Base-by-base conservation (phyloP, 2,329 filamentous ascomycete genomes). In the Colletotrichum salicis region DNA sequence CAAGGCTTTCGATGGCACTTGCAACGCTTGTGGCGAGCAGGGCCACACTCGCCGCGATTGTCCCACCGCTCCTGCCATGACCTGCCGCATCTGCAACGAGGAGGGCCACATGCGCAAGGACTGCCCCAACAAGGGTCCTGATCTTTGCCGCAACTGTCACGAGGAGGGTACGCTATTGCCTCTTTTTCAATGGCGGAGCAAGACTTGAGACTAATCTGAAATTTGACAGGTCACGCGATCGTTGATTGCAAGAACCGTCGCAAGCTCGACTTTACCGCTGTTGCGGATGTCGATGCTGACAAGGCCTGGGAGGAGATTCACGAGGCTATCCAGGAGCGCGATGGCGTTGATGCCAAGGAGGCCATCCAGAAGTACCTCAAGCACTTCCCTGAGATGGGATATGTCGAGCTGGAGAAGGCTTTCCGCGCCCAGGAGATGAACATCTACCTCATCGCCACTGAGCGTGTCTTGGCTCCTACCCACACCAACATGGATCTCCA, bases 401-500 rank as follows among this genome's bases (percentile, higher is more conserved):
- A 92, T 75, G 75, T 82, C 8, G 84, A 91, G 22, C 84, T 94
- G 6, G 91, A 94, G 82, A 76, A 84, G 37, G 84, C 85, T 1
- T 87, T 94, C 78, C 89, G 92, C 7, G 75, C 80, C 1, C 82
- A 88, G 54, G 78, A 83, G 0, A 84, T 92, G 70, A 80, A 81
- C 3, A 81, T 92, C 15, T 91, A 86, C 81, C 81, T 94, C 64
- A 91, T 94, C 74, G 89, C 89, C 6, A 80, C 88, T 6, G 88
- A 93, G 83, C 87, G 88, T 74, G 81, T 87, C 41, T 79, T 92
- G 35, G 78, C 85, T 0, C 77, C 82, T 1, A 89, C 90, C 5
- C 87, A 91, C 75, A 93, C 90, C 72, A 91, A 92, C 80, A 92
- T 94, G 89, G 91, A 94, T 74, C 82, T 93, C 1, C 91, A 94